These are phyloP conservation scores for Cordyceps cateniannulata DNA, from an alignment of 2,329 filamentous ascomycete genomes.

Conservation along the genomic window DNA sequence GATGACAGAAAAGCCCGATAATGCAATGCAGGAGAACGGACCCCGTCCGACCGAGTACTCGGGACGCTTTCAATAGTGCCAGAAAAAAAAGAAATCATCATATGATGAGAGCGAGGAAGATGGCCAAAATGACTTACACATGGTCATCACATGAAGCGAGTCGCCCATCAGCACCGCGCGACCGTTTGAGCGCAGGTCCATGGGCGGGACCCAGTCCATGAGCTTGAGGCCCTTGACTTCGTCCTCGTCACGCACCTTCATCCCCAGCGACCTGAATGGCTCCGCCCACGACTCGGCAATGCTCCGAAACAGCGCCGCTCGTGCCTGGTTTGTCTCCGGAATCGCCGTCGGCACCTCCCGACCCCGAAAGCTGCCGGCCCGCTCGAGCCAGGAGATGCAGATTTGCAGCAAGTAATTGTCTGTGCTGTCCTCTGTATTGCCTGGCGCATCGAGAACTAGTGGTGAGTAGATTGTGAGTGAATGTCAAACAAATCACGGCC, in stretches of 20 bases:
- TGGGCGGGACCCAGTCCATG: conserved; percentile 40
- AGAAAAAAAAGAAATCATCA: not conserved
- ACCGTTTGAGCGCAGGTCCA: conserved; percentile 29
- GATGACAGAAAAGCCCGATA: not conserved
- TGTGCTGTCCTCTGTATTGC: conserved; percentile 27
- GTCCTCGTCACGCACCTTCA: conserved; percentile 32
- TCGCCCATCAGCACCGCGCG: conserved; percentile 45
- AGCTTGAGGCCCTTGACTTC: conserved; percentile 39
- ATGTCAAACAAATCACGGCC: too few species aligned
- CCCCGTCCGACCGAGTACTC: not conserved
- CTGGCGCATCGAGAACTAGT: conserved; percentile 40
- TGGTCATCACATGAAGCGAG: conserved; percentile 51
- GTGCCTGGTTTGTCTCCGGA: conserved; percentile 32
- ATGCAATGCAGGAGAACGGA: not conserved
- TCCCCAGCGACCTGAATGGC: conserved; percentile 38
- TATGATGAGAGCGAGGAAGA: not conserved
- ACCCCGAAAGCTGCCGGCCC: conserved; percentile 25
- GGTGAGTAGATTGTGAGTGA: too few species aligned
- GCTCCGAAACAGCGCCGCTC: conserved; percentile 34
- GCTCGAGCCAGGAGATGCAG: conserved; percentile 44
- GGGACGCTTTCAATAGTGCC: not conserved
- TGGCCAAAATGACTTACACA: conserved; percentile 40
- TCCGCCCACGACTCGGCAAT: conserved; percentile 42
- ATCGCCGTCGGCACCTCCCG: conserved; percentile 28
- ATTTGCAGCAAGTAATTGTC: conserved; percentile 41